Evolutionary conservation across 441 rosid species (phyloP).

Genomic region (Populus tomentosa): DNA sequence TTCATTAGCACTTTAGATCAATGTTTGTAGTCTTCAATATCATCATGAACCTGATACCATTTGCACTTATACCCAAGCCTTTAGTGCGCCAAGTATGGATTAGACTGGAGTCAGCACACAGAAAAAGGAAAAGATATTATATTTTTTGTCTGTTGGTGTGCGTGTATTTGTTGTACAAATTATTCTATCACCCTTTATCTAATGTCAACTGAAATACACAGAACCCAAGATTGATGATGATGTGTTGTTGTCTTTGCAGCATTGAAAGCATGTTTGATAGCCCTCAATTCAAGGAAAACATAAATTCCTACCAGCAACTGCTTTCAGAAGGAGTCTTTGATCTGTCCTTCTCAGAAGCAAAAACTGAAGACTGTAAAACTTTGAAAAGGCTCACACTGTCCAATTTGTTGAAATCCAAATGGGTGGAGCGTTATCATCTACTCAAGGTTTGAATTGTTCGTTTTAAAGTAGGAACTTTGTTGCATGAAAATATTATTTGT

Average conservation of each 20-base stretch:
- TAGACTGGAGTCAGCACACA: background rate
- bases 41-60: background rate
- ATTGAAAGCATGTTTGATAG: constrained; percentile 68
- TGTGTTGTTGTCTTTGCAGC: constrained; percentile 45
- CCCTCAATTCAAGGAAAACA: constrained; percentile 79
- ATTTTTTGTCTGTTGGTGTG: background rate
- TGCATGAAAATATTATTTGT: background rate
- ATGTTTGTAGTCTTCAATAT: background rate
- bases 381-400: constrained; percentile 62
- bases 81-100: background rate
- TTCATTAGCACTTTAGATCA: background rate
- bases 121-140: background rate
- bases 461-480: background rate
- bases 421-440: constrained; percentile 58
- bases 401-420: constrained; percentile 53
- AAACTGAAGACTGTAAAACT: constrained; percentile 56
- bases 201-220: background rate
- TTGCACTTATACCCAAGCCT: background rate
- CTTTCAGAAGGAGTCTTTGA: constrained; percentile 83
- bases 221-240: constrained; percentile 11
- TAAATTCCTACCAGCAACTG: constrained; percentile 61
- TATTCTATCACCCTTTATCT: background rate
- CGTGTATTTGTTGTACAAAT: background rate
- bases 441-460: constrained; percentile 53
- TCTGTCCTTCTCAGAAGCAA: constrained; percentile 41